phyloP scores from a whole-genome alignment of 176 grass and related monocot genomes.

The Hyparrhenia diplandra region DNA sequence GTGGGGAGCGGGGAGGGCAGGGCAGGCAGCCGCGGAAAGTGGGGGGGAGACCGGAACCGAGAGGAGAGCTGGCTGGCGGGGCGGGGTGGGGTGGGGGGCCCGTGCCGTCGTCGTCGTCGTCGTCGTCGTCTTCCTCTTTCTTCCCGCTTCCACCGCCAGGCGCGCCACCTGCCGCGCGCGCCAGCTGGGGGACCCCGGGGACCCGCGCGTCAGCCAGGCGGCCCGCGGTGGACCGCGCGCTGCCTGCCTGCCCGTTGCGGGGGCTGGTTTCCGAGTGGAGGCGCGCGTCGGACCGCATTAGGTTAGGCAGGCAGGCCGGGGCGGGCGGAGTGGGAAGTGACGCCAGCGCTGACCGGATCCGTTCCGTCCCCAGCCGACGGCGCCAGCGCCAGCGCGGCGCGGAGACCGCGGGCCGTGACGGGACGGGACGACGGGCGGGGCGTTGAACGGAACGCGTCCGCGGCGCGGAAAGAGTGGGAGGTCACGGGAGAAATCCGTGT shows the following conservation, averaged over 20 bases:
- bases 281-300: constrained; percentile 49
- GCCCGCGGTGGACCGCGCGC: background rate
- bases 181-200: background rate
- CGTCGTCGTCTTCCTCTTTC: too few relatives aligned
- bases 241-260: background rate
- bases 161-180: constrained; percentile 6
- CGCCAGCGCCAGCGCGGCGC: background rate
- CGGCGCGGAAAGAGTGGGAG: background rate
- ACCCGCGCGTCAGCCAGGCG: background rate
- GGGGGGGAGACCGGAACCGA: constrained; percentile 8
- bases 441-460: background rate
- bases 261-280: constrained; percentile 13
- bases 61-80: background rate
- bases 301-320: background rate
- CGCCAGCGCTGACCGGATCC: constrained; percentile 37
- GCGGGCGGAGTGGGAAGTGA: constrained; percentile 14
- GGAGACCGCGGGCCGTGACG: background rate
- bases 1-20: background rate
- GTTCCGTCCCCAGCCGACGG: background rate
- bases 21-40: constrained; percentile 11
- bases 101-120: background rate
- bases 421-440: background rate
- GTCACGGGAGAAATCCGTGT: background rate
- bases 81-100: too few relatives aligned
- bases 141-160: background rate